phyloP scores from a whole-genome alignment of 2,329 filamentous ascomycete genomes.

The Cordyceps pruinosa region DNA sequence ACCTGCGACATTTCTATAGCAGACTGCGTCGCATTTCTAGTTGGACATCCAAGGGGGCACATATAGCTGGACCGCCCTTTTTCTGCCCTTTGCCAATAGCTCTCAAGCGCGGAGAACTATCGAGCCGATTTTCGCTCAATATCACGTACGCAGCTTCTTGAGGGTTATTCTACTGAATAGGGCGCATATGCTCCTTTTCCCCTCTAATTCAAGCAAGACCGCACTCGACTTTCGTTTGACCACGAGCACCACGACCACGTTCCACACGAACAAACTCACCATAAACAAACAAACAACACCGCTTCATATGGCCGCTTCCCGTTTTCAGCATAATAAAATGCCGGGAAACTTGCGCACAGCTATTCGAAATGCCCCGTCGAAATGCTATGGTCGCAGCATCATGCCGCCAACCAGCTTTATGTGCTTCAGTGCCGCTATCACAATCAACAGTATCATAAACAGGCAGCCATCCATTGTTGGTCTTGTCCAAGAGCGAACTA shows the following conservation, averaged over 20 bases:
- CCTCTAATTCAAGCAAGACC: background rate
- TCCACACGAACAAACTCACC: background rate
- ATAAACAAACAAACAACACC: background rate
- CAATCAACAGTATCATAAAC: slow-evolving; percentile 54
- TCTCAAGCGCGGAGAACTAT: background rate
- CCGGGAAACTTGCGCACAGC: background rate
- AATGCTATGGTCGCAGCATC: slow-evolving; percentile 6
- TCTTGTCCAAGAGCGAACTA: slow-evolving; percentile 50
- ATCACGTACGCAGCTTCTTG: too few species aligned
- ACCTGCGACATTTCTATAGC: background rate
- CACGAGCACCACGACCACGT: background rate
- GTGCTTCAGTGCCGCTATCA: slow-evolving; percentile 32
- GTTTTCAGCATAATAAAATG: slow-evolving; percentile 1
- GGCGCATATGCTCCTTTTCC: background rate
- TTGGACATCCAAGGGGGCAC: background rate
- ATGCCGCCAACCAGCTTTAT: slow-evolving; percentile 35
- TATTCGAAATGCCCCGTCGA: background rate
- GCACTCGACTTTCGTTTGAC: too few species aligned
- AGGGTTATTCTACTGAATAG: background rate
- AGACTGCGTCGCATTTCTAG: background rate
- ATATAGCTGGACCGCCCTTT: background rate
- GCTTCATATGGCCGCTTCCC: background rate
- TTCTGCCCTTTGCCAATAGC: background rate
- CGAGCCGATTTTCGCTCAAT: too few species aligned
- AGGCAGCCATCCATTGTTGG: slow-evolving; percentile 51